Evolutionary conservation across 1,284 basidiomycete genomes (phyloP), one percentile per base, ranked within the genome.

Genomic region (Veloboletus limbatus): DNA sequence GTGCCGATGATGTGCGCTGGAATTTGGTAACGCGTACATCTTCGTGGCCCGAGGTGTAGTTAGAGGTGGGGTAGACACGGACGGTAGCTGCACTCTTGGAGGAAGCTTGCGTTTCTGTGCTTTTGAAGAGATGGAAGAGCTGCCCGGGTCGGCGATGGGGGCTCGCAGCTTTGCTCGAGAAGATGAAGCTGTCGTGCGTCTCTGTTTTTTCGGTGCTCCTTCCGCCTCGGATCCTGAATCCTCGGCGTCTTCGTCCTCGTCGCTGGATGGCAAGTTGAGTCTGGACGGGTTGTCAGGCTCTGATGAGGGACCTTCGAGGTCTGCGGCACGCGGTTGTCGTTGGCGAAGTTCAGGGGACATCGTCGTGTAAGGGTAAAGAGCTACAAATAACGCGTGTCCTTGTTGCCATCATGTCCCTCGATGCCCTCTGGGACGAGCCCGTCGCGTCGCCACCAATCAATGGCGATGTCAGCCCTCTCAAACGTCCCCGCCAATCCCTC

Each of bases 1-100:
- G 56, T 88, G 85, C 33, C 85, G 74, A 58, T 87, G 83, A 46
- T 86, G 76, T 0, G 79, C 65, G 54, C 75, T 84, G 0, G 82
- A 76, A 10, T 73, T 74, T 0, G 81, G 82, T 6, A 83, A 65
- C 4, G 73, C 65, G 50, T 79, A 75, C 55, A 71, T 75, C 56
- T 66, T 83, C 71, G 39, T 75, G 65, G 53, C 65, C 69, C 24
- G 73, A 55, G 41, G 70, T 46, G 45, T 64, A 7, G 45, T n/a
- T 56, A 24, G 66, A 40, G 45, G 22, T 3, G 49, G 35, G 18
- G 44, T 40, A 60, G 54, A 45, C 58, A 57, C 33, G 56, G 58
- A 40, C 53, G 52, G 34, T 52, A 18, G 53, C 45, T 61, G 56
- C 49, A 52, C 59, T 37, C 48, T 68, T 16, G 51, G 54, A 40